These are phyloP conservation scores for Salix purpurea DNA, from an alignment of 345 rosid genomes.

Conservation along the genomic window DNA sequence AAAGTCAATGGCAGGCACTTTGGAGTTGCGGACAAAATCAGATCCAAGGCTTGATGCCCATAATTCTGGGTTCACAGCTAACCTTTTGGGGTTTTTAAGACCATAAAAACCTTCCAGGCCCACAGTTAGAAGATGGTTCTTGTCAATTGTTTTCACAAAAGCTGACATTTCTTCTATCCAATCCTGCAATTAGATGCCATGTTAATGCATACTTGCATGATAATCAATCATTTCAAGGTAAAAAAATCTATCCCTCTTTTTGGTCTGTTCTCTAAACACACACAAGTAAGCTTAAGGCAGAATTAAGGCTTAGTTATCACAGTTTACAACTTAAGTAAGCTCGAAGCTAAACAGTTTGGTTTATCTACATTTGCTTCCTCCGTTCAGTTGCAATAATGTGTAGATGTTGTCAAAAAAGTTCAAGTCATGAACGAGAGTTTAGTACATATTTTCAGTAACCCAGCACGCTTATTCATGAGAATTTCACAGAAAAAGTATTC, in stretches of 20 bases:
- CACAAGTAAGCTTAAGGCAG: not conserved
- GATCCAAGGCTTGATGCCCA: conserved; percentile 89
- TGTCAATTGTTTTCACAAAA: conserved; percentile 78
- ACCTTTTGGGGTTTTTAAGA: conserved; percentile 68
- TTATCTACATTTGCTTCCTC: too few species aligned
- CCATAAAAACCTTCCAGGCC: conserved; percentile 98
- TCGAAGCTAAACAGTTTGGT: too few species aligned
- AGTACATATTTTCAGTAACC: not conserved
- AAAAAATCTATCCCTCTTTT: not conserved
- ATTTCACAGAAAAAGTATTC: not conserved
- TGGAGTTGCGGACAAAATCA: conserved; percentile 77
- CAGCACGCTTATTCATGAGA: not conserved
- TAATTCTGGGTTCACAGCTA: conserved; percentile 64
- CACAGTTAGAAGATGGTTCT: conserved; percentile 75
- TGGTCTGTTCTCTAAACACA: not conserved
- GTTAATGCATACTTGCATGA: not conserved
- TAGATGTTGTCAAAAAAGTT: too few species aligned
- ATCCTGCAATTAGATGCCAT: conserved; percentile 44
- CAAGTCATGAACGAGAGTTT: not conserved
- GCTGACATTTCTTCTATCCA: conserved; percentile 90
- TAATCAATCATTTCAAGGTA: not conserved
- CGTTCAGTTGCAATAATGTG: too few species aligned
- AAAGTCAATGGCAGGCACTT: conserved; percentile 55
- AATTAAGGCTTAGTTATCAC: not conserved
- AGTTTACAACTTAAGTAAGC: not conserved